phyloP scores from a whole-genome alignment of 1,139 yeast species.

The Yarrowia galli region DNA sequence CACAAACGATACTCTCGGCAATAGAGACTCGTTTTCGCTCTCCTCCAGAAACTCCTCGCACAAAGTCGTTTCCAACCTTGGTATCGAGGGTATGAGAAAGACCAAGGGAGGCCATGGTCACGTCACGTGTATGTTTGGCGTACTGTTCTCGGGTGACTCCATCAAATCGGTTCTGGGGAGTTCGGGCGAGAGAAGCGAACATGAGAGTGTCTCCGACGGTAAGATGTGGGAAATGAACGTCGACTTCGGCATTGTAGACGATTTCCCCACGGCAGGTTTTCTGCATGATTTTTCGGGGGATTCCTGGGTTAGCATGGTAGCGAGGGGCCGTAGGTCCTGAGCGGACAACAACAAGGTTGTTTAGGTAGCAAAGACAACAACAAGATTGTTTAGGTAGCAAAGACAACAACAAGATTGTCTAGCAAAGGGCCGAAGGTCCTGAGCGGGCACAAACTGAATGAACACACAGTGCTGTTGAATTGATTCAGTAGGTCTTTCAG shows the following conservation, averaged over 20 bases:
- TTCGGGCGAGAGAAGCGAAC: constrained; percentile 68
- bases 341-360: constrained; percentile 2
- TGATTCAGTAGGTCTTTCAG: too few relatives aligned
- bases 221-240: constrained; percentile 73
- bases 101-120: constrained; percentile 77
- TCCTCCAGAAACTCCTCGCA: constrained; percentile 86
- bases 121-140: constrained; percentile 68
- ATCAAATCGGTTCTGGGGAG: constrained; percentile 69
- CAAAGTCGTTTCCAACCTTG: constrained; percentile 71
- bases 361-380: too few relatives aligned
- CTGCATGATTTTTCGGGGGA: constrained; percentile 56
- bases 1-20: constrained; percentile 70
- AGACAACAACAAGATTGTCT: too few relatives aligned
- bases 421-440: too few relatives aligned
- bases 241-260: constrained; percentile 74
- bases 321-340: constrained; percentile 1
- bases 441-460: too few relatives aligned
- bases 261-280: constrained; percentile 71
- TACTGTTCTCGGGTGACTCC: constrained; percentile 65
- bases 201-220: constrained; percentile 74
- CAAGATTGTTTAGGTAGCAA: too few relatives aligned
- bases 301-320: constrained; percentile 48
- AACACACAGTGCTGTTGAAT: too few relatives aligned
- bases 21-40: constrained; percentile 84
- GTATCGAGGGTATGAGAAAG: constrained; percentile 71